Base-by-base conservation (phyloP, 805 yeast genomes). In the Hanseniaspora taiwanica region DNA sequence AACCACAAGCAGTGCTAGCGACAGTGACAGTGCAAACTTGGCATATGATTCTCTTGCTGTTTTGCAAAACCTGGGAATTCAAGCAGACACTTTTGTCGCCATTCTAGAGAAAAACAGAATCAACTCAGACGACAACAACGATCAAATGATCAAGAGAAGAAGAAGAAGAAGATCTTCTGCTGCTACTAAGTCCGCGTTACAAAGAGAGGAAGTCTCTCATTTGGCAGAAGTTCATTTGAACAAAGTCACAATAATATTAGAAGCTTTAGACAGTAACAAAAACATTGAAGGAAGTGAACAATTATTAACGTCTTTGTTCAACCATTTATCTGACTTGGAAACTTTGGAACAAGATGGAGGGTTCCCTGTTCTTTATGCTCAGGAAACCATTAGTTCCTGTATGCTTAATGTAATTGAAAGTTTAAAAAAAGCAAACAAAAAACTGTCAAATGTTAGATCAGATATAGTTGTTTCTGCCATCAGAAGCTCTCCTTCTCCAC, bases 401-500 rank as follows among this genome's bases (percentile, higher is more conserved):
- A 79, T 91, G 82, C 68, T 78, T 37, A 72, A 75, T 46, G 68
- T 80, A 18, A 77, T 87, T 21, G 66, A 71, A 35, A 62, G 67
- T 6, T 62, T 83, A 63, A 73, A 74, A 46, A 46, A 54, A 13
- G 46, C 57, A 41, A 53, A 56, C 9, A 57, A 76, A 14, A 85
- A 81, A 48, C 67, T 82, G 21, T 71, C 72, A 45, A 65, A 81
- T 7, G 68, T 87, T 32, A 72, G 97, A 58, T 89, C 95, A 2
- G 97, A 89, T 58, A 76, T 86, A 42, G 69, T 91, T 48, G 96
- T 91, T 21, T 80, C 89, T 36, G 81, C 95, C 16, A 87, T 91
- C 42, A 74, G 98, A 55, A 74, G 86, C 2, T 79, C 96, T 1
- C 72, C 76, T 35, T 83, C 94, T 21, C 97, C 96, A 2, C 97